A percentile compares a stretch with the other conserved stretches of the same genome.
These are phyloP conservation scores for Takakia lepidozioides DNA, from an alignment of 225 moss, liverwort and hornwort genomes.

Conservation along the genomic window DNA sequence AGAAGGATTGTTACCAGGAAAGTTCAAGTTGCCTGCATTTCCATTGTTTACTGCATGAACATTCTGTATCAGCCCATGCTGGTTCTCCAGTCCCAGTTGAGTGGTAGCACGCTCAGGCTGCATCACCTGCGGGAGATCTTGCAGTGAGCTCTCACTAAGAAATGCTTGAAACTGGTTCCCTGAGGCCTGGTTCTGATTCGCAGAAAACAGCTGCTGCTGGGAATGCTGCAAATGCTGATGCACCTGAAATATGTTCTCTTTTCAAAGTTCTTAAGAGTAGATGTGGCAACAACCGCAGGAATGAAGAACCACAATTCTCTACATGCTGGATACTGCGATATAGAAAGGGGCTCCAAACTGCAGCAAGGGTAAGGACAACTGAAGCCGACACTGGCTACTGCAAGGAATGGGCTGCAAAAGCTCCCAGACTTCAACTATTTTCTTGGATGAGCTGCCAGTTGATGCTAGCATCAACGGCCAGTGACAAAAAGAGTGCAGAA, in stretches of 20 bases:
- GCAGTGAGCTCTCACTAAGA: slow-evolving; percentile 74
- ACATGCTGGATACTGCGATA: no score
- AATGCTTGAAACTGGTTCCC: slow-evolving; percentile 90
- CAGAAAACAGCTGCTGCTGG: slow-evolving; percentile 57
- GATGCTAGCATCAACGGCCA: no score
- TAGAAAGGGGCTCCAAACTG: no score
- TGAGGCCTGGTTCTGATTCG: slow-evolving; percentile 47
- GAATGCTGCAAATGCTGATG: slow-evolving; percentile 62
- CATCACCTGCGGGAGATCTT: slow-evolving; percentile 80
- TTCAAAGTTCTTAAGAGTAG: no score
- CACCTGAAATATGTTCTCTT: slow-evolving; percentile 44
- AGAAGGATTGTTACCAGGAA: slow-evolving; percentile 35
- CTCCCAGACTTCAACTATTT: no score
- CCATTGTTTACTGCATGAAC: slow-evolving; percentile 44
- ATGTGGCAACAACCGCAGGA: no score
- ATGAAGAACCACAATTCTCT: no score
- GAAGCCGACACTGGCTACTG: no score
- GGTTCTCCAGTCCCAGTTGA: slow-evolving; percentile 52
- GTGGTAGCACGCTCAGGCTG: slow-evolving; percentile 56
- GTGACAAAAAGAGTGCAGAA: no score
- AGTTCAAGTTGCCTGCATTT: slow-evolving; percentile 41
- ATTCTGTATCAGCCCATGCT: slow-evolving; percentile 49
- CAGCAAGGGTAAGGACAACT: no score
- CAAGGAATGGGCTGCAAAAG: no score
- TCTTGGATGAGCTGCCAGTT: no score